Conservation (phyloP, 345 rosid genomes). For the Eucalyptus paniculata region DNA sequence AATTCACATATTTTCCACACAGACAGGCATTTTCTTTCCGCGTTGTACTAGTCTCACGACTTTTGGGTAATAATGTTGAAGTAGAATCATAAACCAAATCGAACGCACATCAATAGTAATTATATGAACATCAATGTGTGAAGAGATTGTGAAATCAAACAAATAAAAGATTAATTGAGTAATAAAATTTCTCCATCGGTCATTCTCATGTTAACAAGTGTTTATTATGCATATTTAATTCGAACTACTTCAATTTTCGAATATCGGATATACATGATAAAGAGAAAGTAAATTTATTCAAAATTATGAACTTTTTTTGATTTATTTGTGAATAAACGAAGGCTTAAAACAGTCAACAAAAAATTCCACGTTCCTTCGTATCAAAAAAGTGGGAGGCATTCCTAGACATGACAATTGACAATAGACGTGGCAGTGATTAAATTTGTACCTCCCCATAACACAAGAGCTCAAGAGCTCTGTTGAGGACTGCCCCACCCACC, state of each 20-base stretch:
- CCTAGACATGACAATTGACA: background rate
- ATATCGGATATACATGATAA: background rate
- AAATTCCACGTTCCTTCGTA: accelerated
- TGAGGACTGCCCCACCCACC: accelerated
- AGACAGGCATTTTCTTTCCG: too few relatives aligned
- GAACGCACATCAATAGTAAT: background rate
- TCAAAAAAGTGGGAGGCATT: background rate
- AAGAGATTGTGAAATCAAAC: background rate
- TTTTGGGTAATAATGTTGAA: background rate
- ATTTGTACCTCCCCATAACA: accelerated
- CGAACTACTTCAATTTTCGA: background rate
- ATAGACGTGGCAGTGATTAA: accelerated
- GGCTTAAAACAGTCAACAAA: accelerated
- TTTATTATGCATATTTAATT: too few relatives aligned
- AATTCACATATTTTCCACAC: accelerated
- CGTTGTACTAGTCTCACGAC: too few relatives aligned
- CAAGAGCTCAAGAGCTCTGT: accelerated
- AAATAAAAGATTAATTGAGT: background rate
- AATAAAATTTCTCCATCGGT: too few relatives aligned
- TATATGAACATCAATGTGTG: background rate
- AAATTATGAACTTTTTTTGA: background rate
- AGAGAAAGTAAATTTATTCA: background rate
- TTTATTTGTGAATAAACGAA: accelerated
- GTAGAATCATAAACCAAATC: too few relatives aligned
- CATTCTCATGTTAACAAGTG: background rate